These are phyloP conservation scores for Tuctoria greenei DNA, from an alignment of 176 grass and related monocot species.

Conservation along the genomic window DNA sequence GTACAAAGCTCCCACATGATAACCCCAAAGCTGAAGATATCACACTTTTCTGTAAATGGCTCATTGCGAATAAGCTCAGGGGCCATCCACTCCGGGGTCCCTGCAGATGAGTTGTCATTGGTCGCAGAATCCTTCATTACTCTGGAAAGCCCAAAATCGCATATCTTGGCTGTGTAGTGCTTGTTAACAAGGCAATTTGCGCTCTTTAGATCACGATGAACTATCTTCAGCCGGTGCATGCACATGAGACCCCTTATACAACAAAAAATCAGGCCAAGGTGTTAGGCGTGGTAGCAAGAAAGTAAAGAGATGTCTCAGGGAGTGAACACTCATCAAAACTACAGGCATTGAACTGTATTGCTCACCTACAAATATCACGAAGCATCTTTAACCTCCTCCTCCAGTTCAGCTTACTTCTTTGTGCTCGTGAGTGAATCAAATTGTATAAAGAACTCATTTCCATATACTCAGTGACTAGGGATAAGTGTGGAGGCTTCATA, in stretches of 20 bases:
- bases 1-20: slow-evolving; percentile 99
- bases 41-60: slow-evolving; percentile 88
- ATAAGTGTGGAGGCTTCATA: slow-evolving; percentile 95
- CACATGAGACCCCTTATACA: slow-evolving; percentile 87
- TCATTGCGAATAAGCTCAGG: slow-evolving; percentile 95
- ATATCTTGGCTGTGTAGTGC: slow-evolving; percentile 93
- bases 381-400: slow-evolving; percentile 96
- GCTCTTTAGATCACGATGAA: slow-evolving; percentile 91
- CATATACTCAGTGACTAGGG: slow-evolving; percentile 94
- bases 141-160: slow-evolving; percentile 90
- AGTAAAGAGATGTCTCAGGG: slow-evolving; percentile 1
- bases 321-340: not conserved
- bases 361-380: slow-evolving; percentile 95
- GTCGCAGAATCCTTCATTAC: slow-evolving; percentile 60
- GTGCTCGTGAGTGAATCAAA: slow-evolving; percentile 82
- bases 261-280: slow-evolving; percentile 30
- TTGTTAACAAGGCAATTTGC: slow-evolving; percentile 98
- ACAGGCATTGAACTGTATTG: slow-evolving; percentile 6
- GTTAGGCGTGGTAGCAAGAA: slow-evolving; percentile 21
- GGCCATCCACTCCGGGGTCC: slow-evolving; percentile 99
- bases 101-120: slow-evolving; percentile 80
- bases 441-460: slow-evolving; percentile 96
- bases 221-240: slow-evolving; percentile 96
- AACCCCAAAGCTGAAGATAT: slow-evolving; percentile 94
- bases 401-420: slow-evolving; percentile 83